These are phyloP conservation scores for Neurospora sp. DNA, from an alignment of 495 filamentous ascomycete species.

Conservation along the genomic window DNA sequence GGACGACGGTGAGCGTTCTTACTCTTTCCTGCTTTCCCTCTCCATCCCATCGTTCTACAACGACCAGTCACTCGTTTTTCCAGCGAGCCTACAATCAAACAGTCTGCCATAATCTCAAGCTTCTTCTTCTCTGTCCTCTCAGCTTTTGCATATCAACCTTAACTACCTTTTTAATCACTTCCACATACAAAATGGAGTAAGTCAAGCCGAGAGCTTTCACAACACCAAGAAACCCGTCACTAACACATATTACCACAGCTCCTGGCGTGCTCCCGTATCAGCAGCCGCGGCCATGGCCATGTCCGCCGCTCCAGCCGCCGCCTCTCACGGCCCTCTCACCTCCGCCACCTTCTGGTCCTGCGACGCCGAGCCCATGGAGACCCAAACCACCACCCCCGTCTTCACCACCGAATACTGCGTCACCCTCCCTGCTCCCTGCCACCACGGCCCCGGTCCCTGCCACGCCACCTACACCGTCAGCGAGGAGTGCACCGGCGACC, in stretches of 20 bases:
- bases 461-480: conserved; percentile 37
- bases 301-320: neutral
- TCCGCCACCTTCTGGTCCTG: conserved; percentile 10
- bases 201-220: neutral
- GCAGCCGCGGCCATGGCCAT: neutral
- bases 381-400: conserved; percentile 3
- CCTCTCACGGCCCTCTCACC: neutral
- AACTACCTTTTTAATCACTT: neutral
- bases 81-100: neutral
- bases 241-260: neutral
- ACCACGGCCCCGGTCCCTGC: conserved; percentile 22
- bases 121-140: neutral
- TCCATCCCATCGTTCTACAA: neutral
- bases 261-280: neutral
- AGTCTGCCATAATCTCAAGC: neutral
- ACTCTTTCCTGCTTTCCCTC: neutral
- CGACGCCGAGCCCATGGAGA: conserved; percentile 6
- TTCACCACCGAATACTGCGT: conserved; percentile 37
- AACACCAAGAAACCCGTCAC: neutral
- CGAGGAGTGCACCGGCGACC: conserved; percentile 27
- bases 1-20: neutral
- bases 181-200: conserved; percentile 4
- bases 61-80: neutral
- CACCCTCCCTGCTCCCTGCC: conserved; percentile 26
- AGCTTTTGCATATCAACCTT: neutral